Evolutionary conservation across 2,329 filamentous ascomycete species (phyloP).

Genomic region (Microdochium nivale): DNA sequence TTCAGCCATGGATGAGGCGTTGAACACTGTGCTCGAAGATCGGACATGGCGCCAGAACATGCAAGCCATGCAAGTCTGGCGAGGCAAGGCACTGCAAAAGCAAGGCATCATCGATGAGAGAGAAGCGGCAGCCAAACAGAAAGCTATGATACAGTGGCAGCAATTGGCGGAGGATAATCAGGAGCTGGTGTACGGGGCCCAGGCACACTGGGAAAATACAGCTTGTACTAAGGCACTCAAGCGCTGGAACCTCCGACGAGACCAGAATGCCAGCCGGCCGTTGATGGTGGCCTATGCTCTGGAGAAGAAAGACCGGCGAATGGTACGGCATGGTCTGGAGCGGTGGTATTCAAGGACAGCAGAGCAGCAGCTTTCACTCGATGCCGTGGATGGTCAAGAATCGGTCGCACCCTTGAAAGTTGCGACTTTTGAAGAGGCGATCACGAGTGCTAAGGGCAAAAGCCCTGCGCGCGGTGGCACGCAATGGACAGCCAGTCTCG

Average conservation of each 20-base stretch:
- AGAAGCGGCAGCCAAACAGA: conserved; percentile 7
- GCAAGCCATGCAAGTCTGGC: not conserved
- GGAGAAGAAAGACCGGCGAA: conserved; percentile 18
- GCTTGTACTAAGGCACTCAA: conserved; percentile 14
- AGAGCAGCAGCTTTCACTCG: conserved; percentile 16
- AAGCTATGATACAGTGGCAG: not conserved
- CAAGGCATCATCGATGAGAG: conserved; percentile 2
- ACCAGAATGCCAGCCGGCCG: conserved; percentile 18
- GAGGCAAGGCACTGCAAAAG: not conserved
- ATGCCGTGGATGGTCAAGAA: conserved; percentile 13
- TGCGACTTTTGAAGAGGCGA: conserved; percentile 8
- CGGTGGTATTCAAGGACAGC: conserved; percentile 17
- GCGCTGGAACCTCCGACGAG: conserved; percentile 19
- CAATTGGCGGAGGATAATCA: conserved; percentile 3
- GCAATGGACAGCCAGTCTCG: conserved; percentile 2
- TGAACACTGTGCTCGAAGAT: conserved; percentile 13
- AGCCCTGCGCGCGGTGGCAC: not conserved
- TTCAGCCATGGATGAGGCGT: conserved; percentile 13
- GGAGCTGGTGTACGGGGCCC: conserved; percentile 11
- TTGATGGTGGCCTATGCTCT: conserved; percentile 18
- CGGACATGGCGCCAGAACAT: conserved; percentile 11
- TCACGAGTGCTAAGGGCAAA: not conserved
- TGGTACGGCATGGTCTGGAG: conserved; percentile 18
- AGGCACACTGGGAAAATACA: conserved; percentile 14
- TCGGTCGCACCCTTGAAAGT: conserved; percentile 13